A percentile compares a stretch with the other conserved stretches of the same genome.
Conservation (phyloP, 2,329 filamentous ascomycete genomes). For the Monosporascus sp. region DNA sequence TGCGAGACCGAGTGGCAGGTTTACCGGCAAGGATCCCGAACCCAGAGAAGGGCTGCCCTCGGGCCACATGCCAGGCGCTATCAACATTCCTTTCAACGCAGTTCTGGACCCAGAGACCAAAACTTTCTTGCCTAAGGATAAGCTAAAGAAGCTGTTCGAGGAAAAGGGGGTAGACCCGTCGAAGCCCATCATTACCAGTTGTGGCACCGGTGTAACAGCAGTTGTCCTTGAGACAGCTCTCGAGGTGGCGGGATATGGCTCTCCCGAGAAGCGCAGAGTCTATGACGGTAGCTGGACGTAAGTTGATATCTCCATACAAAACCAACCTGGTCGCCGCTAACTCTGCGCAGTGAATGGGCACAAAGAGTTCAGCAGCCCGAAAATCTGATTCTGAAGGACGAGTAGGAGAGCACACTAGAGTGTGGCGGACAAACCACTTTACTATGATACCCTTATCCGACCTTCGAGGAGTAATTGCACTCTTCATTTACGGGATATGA, state of each 20-base stretch:
- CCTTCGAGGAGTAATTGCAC: constrained; percentile 1
- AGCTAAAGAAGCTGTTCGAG: constrained; percentile 72
- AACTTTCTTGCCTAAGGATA: constrained; percentile 64
- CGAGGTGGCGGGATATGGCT: constrained; percentile 69
- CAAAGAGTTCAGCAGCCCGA: constrained; percentile 59
- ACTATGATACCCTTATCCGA: constrained; percentile 16
- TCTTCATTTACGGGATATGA: no score
- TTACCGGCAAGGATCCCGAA: constrained; percentile 77
- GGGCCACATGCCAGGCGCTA: constrained; percentile 86
- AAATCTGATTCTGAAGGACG: constrained; percentile 54
- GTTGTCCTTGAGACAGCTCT: constrained; percentile 86
- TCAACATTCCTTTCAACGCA: constrained; percentile 73
- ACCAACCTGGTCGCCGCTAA: constrained; percentile 2
- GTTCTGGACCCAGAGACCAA: constrained; percentile 81
- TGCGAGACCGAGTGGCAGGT: constrained; percentile 74
- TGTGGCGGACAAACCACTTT: constrained; percentile 3
- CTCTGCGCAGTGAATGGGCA: constrained; percentile 54
- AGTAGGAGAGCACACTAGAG: constrained; percentile 5
- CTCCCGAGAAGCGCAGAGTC: constrained; percentile 61
- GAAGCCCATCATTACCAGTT: constrained; percentile 80
- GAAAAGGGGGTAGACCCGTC: constrained; percentile 72
- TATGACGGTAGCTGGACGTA: constrained; percentile 99
- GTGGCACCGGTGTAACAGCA: constrained; percentile 91
- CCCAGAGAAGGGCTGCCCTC: constrained; percentile 80
- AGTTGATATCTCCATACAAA: constrained; percentile 36